Conservation (phyloP, 192 early-diverging fungal genomes). For the Coemansia sp. region DNA sequence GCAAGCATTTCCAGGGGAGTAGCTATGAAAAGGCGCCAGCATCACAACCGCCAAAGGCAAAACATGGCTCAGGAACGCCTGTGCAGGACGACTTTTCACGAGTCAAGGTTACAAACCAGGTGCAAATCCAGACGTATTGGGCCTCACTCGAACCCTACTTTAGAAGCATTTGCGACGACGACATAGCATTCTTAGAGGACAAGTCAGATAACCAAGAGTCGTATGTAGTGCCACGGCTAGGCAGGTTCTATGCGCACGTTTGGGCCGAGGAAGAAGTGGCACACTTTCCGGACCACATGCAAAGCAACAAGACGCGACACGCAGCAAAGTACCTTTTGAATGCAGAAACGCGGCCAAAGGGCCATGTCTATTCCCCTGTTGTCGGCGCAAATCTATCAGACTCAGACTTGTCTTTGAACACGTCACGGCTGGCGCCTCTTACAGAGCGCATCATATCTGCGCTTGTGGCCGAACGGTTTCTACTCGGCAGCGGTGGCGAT, state of each 20-base stretch:
- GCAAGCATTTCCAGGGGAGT: slow-evolving; percentile 8
- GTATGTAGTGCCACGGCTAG: slow-evolving; percentile 81
- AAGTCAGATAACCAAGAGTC: slow-evolving; percentile 65
- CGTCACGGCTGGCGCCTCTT: slow-evolving; percentile 68
- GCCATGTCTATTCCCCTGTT: background rate
- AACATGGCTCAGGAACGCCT: slow-evolving; percentile 44
- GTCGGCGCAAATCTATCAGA: slow-evolving; percentile 36
- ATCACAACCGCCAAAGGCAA: slow-evolving; percentile 28
- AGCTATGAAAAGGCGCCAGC: slow-evolving; percentile 12
- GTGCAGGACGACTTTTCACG: slow-evolving; percentile 67
- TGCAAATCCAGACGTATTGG: slow-evolving; percentile 86
- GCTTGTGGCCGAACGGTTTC: slow-evolving; percentile 68
- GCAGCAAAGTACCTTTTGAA: slow-evolving; percentile 22
- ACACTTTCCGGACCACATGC: slow-evolving; percentile 55
- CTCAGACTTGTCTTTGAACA: slow-evolving; percentile 61
- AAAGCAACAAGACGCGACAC: slow-evolving; percentile 41
- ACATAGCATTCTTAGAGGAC: slow-evolving; percentile 68
- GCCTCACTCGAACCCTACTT: slow-evolving; percentile 84
- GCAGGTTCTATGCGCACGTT: slow-evolving; percentile 69
- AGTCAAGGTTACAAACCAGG: slow-evolving; percentile 75
- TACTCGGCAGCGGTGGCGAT: slow-evolving; percentile 24
- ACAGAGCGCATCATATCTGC: slow-evolving; percentile 77
- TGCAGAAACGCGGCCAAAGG: slow-evolving; percentile 11
- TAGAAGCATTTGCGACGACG: slow-evolving; percentile 76
- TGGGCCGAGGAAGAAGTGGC: slow-evolving; percentile 73